Base-by-base conservation (phyloP, 306 rosid genomes). In the Astragalus membranaceus region DNA sequence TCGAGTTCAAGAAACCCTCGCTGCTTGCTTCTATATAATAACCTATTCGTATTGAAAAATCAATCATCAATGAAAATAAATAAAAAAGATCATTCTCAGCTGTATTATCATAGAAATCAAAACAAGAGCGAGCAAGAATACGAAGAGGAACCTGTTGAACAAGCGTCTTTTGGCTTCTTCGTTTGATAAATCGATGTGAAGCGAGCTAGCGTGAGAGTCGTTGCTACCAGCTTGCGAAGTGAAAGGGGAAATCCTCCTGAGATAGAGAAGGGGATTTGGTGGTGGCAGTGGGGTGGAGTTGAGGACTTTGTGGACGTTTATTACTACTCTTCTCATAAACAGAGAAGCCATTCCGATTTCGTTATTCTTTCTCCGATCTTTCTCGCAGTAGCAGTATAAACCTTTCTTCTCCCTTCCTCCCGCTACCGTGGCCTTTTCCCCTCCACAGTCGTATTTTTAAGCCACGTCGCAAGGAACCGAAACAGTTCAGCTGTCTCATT, bases 11-110 rank as follows among this genome's bases (percentile, higher is more conserved):
- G 70, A 69, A 90, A 85, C 51, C 98, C 98, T 51, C 96, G 84
- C 41, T 93, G 98, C 68, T 82, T 94, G 87, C 98, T 94, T 84
- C 97, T 85, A 56, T 94, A 94, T 26, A 94, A 47, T 13, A 94
- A 44, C 66, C 95, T 92, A 63, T 67, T 2, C 4, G 8, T 6
- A 13, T 1, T 0, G 61, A 35, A 5, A 69, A 81, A 46, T 37
- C 23, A 36, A 52, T 7, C 30, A 26, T 26, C 30, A 6, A 17
- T 39, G 3, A 39, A 7, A 2, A 39, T 39, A 8, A 12, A 7
- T 3, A n/a, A 26, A 36, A 17, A 23, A 29, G 14, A 51, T 49
- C 48, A 32, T 47, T 47, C 14, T 14, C 48, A 49, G 2, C 16
- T 6, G 4, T 4, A 3, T 2, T 8, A 15, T 63, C 33, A 33